Evolutionary conservation across 2,329 filamentous ascomycete species (phyloP), one percentile per base, ranked within the genome.

Genomic region (Periglandula ipomoeae): DNA sequence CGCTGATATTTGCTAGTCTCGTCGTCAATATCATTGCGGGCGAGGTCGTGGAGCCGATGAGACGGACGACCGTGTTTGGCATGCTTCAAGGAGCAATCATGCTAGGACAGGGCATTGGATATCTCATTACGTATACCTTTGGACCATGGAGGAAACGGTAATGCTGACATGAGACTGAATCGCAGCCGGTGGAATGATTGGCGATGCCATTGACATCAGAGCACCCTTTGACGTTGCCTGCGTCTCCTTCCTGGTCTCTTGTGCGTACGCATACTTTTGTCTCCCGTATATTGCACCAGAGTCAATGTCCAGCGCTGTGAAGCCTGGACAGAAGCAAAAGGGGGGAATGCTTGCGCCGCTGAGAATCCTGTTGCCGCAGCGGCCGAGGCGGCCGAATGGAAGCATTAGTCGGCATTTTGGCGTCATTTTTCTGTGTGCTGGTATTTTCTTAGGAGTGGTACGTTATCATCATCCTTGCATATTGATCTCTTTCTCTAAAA

Each of bases 11-110:
- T 15, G 44, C 22, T 38, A 72, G 69, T 8, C 71, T 87, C 4
- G 76, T 83, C 1, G 69, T 86, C 20, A 87, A 87, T 55, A 81
- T 82, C 11, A 80, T 84, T 40, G 80, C 83, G 1, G 76, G 82
- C 2, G 83, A 87, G 59, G 68, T 85, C 2, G 78, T 84, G 0
- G 70, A 76, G 35, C 75, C 81, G 0, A 66, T 72, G 19, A 69
- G 77, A 47, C 70, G 84, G 3, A 88, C 84, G 0, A 78, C 73
- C 0, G 76, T 82, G 0, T 78, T 87, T 50, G 84, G 84, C 0
- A 70, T 76, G 54, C 65, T 88, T 0, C 80, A 84, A 53, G 84
- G 84, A 0, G 76, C 72, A 47, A 76, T 84, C 49, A 84, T 86
- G 74, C 70, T 87, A 2, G 84, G 84, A 0, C 76, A 78, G 3